Conservation (phyloP, 371 early-diverging fungal genomes). For the Actinomortierella wolfii region DNA sequence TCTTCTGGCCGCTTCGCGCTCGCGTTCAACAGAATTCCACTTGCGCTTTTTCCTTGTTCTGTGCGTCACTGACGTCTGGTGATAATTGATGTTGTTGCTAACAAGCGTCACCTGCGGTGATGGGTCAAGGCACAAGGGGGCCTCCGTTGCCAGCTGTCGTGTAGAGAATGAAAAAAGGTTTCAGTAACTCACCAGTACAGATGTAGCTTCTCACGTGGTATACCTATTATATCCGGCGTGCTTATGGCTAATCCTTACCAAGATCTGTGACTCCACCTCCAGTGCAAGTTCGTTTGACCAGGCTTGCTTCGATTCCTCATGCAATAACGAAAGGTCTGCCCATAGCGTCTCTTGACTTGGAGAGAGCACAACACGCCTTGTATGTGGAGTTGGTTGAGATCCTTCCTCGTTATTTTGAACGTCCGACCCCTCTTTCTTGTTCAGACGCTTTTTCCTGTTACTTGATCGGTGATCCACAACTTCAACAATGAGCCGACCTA, state of each 20-base stretch:
- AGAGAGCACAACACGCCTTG: conserved; percentile 55
- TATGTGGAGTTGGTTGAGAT: conserved; percentile 6
- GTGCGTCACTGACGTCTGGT: conserved; percentile 44
- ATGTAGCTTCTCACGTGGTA: background rate
- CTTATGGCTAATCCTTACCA: conserved; percentile 46
- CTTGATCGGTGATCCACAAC: conserved; percentile 56
- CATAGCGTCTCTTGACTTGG: conserved; percentile 65
- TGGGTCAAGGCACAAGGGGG: conserved; percentile 63
- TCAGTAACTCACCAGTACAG: background rate
- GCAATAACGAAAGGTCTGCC: conserved; percentile 62
- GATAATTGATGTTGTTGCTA: conserved; percentile 58
- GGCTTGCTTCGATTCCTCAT: conserved; percentile 56
- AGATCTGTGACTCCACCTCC: conserved; percentile 60
- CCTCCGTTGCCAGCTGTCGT: conserved; percentile 60
- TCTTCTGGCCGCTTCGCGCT: conserved; percentile 62
- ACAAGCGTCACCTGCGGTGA: conserved; percentile 60
- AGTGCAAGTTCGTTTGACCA: conserved; percentile 58
- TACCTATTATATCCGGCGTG: background rate
- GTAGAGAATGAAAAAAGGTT: background rate
- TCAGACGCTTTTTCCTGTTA: conserved; percentile 1
- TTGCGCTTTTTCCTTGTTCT: conserved; percentile 56
- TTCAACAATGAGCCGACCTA: conserved; percentile 62
- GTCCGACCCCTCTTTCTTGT: conserved; percentile 4
- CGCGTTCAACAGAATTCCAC: conserved; percentile 65
- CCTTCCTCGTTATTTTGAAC: conserved; percentile 12